These are phyloP conservation scores for Anthracocystis setariae DNA, from an alignment of 1,284 basidiomycete genomes.

Conservation along the genomic window DNA sequence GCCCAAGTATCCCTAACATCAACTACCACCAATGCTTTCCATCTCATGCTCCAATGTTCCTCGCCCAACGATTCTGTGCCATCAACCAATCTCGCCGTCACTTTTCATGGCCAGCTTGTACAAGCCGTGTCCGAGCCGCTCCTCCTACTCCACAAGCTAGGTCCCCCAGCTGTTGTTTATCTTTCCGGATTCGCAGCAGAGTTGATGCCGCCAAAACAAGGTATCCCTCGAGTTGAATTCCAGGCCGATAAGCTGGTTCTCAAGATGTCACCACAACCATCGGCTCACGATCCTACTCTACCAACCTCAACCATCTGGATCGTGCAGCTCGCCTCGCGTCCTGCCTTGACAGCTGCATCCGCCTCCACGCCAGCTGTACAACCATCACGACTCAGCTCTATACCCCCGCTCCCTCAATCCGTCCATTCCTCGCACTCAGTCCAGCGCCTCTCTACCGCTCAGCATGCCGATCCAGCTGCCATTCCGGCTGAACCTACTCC, in stretches of 20 bases:
- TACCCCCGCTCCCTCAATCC: neutral
- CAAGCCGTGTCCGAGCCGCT: slow-evolving; percentile 24
- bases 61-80: slow-evolving; percentile 6
- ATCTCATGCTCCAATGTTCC: slow-evolving; percentile 15
- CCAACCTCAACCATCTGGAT: slow-evolving; percentile 39
- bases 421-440: neutral
- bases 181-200: slow-evolving; percentile 36
- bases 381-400: neutral
- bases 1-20: slow-evolving; percentile 12
- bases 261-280: slow-evolving; percentile 36
- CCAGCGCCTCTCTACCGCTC: neutral
- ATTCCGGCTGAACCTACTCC: slow-evolving; percentile 8
- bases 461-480: neutral
- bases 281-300: slow-evolving; percentile 15
- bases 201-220: neutral
- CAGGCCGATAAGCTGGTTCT: slow-evolving; percentile 14
- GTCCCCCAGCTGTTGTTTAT: slow-evolving; percentile 29
- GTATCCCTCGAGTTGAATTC: slow-evolving; percentile 2
- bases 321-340: slow-evolving; percentile 20
- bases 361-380: neutral
- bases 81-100: slow-evolving; percentile 3
- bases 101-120: slow-evolving; percentile 18
- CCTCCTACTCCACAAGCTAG: slow-evolving; percentile 16
- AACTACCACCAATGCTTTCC: neutral
- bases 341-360: neutral